Conservation (phyloP, 2,329 filamentous ascomycete species). For the Colletotrichum costaricense region DNA sequence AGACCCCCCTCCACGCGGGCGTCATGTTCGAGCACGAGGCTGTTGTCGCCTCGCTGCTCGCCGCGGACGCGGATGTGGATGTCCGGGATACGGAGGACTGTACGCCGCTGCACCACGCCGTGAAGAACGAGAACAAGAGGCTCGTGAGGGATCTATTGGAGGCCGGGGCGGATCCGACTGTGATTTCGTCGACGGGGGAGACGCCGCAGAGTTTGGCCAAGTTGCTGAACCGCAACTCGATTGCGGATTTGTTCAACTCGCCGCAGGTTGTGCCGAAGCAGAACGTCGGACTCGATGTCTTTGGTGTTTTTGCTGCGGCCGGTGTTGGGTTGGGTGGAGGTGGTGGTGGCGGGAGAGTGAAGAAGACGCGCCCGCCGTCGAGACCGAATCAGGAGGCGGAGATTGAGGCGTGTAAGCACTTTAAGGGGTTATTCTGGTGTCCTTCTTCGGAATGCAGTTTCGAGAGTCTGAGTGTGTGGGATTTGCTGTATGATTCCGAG, state of each 20-base stretch:
- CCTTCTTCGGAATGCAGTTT: conserved; percentile 34
- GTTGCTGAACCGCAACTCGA: conserved; percentile 27
- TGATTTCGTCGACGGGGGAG: conserved; percentile 34
- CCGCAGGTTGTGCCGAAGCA: conserved; percentile 31
- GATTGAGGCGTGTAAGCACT: conserved; percentile 34
- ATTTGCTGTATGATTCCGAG: conserved; percentile 36
- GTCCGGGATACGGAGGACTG: conserved; percentile 35
- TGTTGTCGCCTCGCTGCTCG: conserved; percentile 30
- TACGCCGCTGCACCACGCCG: conserved; percentile 36
- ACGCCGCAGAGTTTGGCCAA: conserved; percentile 33
- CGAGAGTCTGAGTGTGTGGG: conserved; percentile 35
- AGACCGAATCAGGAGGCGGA: conserved; percentile 33
- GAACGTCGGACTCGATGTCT: conserved; percentile 12
- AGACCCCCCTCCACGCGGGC: conserved; percentile 36
- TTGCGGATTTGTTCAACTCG: conserved; percentile 32
- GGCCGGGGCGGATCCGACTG: conserved; percentile 35
- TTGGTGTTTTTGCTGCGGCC: too few relatives aligned
- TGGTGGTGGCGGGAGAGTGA: neutral
- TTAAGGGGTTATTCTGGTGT: conserved; percentile 34
- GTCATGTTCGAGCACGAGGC: conserved; percentile 38
- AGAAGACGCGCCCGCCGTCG: conserved; percentile 18
- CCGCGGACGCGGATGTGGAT: conserved; percentile 33
- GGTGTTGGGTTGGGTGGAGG: too few relatives aligned
- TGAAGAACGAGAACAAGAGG: conserved; percentile 35
- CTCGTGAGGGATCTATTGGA: conserved; percentile 35